A percentile compares a stretch with the other conserved stretches of the same genome.
phyloP scores from a whole-genome alignment of 2,329 filamentous ascomycete species.

The Nigrograna mackinnonii region DNA sequence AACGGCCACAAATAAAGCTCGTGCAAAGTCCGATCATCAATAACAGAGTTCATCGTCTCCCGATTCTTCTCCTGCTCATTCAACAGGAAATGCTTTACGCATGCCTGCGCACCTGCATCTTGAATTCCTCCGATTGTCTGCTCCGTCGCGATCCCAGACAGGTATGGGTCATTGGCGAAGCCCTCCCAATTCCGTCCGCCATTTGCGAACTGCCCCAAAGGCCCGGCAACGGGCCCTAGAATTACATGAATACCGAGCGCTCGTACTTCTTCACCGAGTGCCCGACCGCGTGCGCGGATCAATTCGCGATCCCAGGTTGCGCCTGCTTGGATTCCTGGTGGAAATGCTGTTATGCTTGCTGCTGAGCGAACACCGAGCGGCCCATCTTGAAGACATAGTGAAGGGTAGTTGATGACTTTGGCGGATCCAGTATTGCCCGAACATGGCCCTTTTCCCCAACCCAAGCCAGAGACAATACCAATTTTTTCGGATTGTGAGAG shows the following conservation, averaged over 20 bases:
- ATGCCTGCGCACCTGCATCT: slow-evolving; percentile 69
- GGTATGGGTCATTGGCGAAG: slow-evolving; percentile 73
- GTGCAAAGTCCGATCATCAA: slow-evolving; percentile 72
- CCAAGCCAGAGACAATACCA: slow-evolving; percentile 81
- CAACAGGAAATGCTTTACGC: slow-evolving; percentile 65
- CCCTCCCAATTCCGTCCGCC: slow-evolving; percentile 87
- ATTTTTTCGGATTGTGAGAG: no score
- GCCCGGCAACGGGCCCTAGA: slow-evolving; percentile 77
- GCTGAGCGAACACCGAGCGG: slow-evolving; percentile 77
- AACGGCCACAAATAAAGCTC: no score
- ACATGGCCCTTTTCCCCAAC: slow-evolving; percentile 76
- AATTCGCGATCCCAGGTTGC: slow-evolving; percentile 83
- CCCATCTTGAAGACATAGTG: slow-evolving; percentile 80
- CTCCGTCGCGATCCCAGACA: slow-evolving; percentile 75
- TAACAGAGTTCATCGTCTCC: slow-evolving; percentile 75
- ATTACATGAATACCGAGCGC: slow-evolving; percentile 72
- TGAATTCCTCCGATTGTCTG: slow-evolving; percentile 76
- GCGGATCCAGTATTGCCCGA: slow-evolving; percentile 51
- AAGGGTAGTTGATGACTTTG: slow-evolving; percentile 66
- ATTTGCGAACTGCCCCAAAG: slow-evolving; percentile 76
- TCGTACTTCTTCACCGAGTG: slow-evolving; percentile 69
- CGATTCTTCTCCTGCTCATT: slow-evolving; percentile 57
- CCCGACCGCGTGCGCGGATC: slow-evolving; percentile 75
- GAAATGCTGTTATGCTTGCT: slow-evolving; percentile 79
- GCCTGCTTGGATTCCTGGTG: slow-evolving; percentile 79